Percentiles rank a stretch among this genome's conserved stretches.
Evolutionary conservation across 345 rosid species (phyloP).

Genomic region (Salix koriyanagi): DNA sequence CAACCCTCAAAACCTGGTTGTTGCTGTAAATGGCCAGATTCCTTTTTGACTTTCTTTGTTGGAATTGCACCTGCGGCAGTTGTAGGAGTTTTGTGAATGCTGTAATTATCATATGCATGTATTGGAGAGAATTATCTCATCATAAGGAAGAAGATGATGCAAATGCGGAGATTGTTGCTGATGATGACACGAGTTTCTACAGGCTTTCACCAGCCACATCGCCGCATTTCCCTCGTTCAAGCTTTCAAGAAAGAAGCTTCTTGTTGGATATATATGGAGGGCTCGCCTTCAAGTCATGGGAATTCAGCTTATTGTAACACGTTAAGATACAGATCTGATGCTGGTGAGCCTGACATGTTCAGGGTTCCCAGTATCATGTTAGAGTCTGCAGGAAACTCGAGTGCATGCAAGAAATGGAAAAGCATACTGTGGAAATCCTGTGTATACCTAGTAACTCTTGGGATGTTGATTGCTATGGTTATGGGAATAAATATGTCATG

Average conservation of each 20-base stretch:
- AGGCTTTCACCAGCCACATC: slow-evolving; percentile 65
- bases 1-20: slow-evolving; percentile 80
- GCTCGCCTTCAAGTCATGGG: slow-evolving; percentile 17
- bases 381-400: slow-evolving; percentile 39
- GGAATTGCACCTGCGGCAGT: slow-evolving; percentile 71
- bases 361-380: slow-evolving; percentile 1
- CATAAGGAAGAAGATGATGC: slow-evolving; percentile 55
- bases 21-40: slow-evolving; percentile 67
- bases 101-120: slow-evolving; percentile 50
- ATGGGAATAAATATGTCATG: slow-evolving; percentile 81
- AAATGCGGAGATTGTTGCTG: slow-evolving; percentile 35
- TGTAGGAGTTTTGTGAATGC: slow-evolving; percentile 58
- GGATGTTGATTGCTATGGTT: slow-evolving; percentile 64
- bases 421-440: slow-evolving; percentile 49
- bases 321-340: slow-evolving; percentile 40
- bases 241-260: slow-evolving; percentile 42
- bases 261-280: slow-evolving; percentile 22
- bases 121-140: slow-evolving; percentile 51
- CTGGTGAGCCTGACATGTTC: slow-evolving; percentile 39
- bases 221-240: slow-evolving; percentile 40
- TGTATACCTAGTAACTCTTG: slow-evolving; percentile 59
- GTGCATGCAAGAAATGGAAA: slow-evolving; percentile 44
- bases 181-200: slow-evolving; percentile 55
- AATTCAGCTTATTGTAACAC: slow-evolving; percentile 22
- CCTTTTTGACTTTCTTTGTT: slow-evolving; percentile 50